Base-by-base conservation (phyloP, 768 basidiomycete species). In the Rhodocollybia butyracea region DNA sequence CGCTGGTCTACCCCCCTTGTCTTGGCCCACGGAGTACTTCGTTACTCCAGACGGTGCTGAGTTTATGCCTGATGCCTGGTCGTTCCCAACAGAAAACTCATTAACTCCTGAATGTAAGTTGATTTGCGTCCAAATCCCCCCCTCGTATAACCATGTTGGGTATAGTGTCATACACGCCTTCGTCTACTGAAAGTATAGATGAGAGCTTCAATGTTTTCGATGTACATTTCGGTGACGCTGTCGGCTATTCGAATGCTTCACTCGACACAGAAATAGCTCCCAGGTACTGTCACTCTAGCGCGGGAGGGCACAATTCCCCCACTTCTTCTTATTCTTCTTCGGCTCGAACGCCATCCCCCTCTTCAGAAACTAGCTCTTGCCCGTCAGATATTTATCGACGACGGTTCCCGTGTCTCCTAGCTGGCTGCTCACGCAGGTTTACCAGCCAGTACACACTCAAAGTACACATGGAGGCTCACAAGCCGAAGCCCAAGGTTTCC, bases 401-500 rank as follows among this genome's bases (percentile, higher is more conserved):
- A 12, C 74, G 77, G 24, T 77, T 78, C 56, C 79, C 78, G 7
- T 80, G 81, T 59, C 66, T 75, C 36, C 69, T 79, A 43, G 64
- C 74, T 17, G 77, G 76, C 5, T 82, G 80, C 61, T 65, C 67
- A 31, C 73, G 79, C 29, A 70, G 76, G 6, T 82, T 81, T 62
- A 81, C 78, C 3, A 78, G 76, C 56, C 76, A 80, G 57, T 81
- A 81, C 62, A 81, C 81, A 8, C 68, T 81, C 21, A 76, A 76
- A 57, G 79, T 80, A 32, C 81, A 82, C 61, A 75, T 80, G 75
- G 76, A 78, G 54, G 77, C 79, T 1, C 81, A 82, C 64, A 78
- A 76, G 58, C 78, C 77, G 17, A 81, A 81, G 59, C 77, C 75
- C 7, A 74, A 76, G 26, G 68, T 71, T 1, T 31, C 46, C 12